A percentile compares a stretch with the other conserved stretches of the same genome.
Evolutionary conservation across 257 asterid species (phyloP).

Genomic region (Catharanthus roseus): DNA sequence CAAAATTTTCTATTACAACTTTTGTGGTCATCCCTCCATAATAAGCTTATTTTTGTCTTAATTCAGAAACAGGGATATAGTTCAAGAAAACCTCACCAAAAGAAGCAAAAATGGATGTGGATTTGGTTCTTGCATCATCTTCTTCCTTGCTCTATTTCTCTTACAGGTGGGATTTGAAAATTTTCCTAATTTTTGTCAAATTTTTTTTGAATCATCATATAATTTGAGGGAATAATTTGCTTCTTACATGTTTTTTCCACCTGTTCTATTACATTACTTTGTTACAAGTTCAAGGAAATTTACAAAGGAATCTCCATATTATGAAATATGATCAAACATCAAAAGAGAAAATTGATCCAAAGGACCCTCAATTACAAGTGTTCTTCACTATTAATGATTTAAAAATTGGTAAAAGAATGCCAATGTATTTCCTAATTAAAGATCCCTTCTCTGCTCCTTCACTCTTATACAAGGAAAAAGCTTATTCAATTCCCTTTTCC

Average conservation of each 20-base stretch:
- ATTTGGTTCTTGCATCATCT: conserved; percentile 11
- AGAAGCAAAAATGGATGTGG: conserved; percentile 12
- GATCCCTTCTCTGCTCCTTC: conserved; percentile 10
- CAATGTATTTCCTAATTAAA: conserved; percentile 20
- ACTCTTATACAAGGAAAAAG: conserved; percentile 20
- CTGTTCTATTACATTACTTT: conserved; percentile 11
- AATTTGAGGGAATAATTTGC: no score
- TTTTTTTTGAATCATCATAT: neutral
- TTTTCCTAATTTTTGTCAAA: neutral
- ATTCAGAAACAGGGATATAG: neutral
- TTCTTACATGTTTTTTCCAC: neutral
- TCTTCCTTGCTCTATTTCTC: conserved; percentile 14
- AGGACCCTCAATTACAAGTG: conserved; percentile 15
- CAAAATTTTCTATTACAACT: no score
- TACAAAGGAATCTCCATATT: neutral
- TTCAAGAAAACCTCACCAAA: neutral
- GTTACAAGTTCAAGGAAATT: conserved; percentile 12
- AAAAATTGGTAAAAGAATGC: conserved; percentile 15
- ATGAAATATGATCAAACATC: neutral
- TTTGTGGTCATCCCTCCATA: no score
- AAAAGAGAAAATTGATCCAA: conserved; percentile 7
- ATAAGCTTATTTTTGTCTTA: neutral
- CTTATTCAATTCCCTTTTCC: conserved; percentile 23
- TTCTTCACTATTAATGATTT: conserved; percentile 19
- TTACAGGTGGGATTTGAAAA: conserved; percentile 20